Evolutionary conservation across 345 rosid genomes (phyloP).

Genomic region (Citrus hindsii): DNA sequence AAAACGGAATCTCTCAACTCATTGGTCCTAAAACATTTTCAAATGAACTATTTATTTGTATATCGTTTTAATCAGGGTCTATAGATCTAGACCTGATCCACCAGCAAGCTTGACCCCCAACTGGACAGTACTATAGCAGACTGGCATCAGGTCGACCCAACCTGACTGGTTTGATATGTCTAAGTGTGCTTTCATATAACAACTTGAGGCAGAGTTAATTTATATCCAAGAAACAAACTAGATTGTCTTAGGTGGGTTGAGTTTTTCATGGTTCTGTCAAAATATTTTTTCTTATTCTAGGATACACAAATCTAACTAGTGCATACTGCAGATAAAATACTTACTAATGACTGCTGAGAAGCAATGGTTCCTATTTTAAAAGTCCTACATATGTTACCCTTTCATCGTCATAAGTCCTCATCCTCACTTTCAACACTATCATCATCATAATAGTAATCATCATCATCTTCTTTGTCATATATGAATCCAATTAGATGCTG

Average conservation of each 20-base stretch:
- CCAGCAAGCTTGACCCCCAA: neutral
- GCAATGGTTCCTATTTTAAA: neutral
- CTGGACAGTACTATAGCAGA: neutral
- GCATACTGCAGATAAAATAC: neutral
- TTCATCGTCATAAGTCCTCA: conserved; percentile 15
- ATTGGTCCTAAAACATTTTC: neutral
- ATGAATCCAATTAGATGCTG: conserved; percentile 39
- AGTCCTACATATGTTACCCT: neutral
- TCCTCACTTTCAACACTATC: conserved; percentile 29
- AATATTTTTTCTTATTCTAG: neutral
- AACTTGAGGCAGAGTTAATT: neutral
- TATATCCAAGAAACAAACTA: neutral
- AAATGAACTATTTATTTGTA: neutral
- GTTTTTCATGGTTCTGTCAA: neutral
- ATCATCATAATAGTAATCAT: conserved; percentile 31
- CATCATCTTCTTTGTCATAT: conserved; percentile 22
- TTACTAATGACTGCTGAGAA: neutral
- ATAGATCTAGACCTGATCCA: neutral
- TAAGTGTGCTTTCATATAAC: neutral
- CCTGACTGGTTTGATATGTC: neutral
- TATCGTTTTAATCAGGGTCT: neutral
- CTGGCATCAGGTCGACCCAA: neutral
- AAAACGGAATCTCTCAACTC: neutral
- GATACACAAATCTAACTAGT: neutral
- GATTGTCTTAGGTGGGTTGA: neutral